Base-by-base conservation (phyloP, 148 eudicot species). In the Chenopodium quinoa region DNA sequence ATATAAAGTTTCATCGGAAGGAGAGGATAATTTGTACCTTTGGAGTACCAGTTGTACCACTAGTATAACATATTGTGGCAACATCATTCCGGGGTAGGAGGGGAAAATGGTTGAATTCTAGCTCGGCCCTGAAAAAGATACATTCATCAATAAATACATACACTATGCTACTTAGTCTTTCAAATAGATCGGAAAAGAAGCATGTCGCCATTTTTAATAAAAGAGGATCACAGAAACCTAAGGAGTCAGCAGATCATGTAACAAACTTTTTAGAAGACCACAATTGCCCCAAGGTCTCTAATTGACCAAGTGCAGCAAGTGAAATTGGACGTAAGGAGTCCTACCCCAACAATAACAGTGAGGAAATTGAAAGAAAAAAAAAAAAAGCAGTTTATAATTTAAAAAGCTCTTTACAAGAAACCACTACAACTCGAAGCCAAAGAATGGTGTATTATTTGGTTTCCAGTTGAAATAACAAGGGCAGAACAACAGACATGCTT, bases 1-100 rank as follows among this genome's bases (percentile, higher is more conserved):
- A 73, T 16, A 58, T 13, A 40, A 20, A 23, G 70, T 29, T 48
- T 58, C 75, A 52, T 52, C 34, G 40, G 56, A 23, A 73, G 77
- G 37, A 52, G 12, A 72, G 64, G 72, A 63, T 74, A n/a, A 67
- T 48, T 40, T 65, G 77, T 83, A 94, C 98, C 98, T 94, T 94
- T 48, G 98, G 98, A 76, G 95, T 92, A 71, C 98, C 98, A 75
- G 98, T 94, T 71, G 98, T 94, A 84, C 98, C 98, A 88, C 98
- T 94, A 25, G 98, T 94, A 87, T 94, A 94, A 85, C 98, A 94
- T 85, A 94, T 88, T 58, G 98, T 94, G 62, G 98, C 97, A 76
- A 90, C 78, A 58, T 94, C 98, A 48, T 92, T n/a, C 91, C 65
- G 97, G 91, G 80, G 83, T 85, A 62, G 98, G 97, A 78, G 95